Conservation (phyloP, 495 filamentous ascomycete species). For the Hyaloscypha finlandica region DNA sequence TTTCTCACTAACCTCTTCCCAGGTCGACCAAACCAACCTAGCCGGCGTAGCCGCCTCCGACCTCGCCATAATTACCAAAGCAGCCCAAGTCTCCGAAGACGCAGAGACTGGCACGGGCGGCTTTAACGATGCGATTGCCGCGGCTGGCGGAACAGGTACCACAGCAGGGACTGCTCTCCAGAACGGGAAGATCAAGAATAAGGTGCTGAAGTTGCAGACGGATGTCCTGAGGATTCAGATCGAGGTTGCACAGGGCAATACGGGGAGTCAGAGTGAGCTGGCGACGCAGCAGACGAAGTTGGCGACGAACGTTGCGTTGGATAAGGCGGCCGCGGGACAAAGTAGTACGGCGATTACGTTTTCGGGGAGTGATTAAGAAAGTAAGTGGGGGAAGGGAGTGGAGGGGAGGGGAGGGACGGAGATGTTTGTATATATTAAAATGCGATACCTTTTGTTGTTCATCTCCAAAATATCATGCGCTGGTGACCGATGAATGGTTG, state of each 20-base stretch:
- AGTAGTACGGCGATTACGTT: conserved; percentile 12
- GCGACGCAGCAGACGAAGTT: conserved; percentile 43
- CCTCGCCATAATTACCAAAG: conserved; percentile 42
- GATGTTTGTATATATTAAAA: not conserved
- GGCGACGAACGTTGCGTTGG: conserved; percentile 41
- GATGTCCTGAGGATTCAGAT: conserved; percentile 26
- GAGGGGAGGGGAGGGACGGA: not conserved
- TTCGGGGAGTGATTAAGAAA: conserved; percentile 5
- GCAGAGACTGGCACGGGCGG: conserved; percentile 36
- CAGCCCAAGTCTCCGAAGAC: conserved; percentile 40
- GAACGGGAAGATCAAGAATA: conserved; percentile 56
- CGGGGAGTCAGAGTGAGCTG: conserved; percentile 25
- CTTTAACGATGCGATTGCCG: conserved; percentile 29
- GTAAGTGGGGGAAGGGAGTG: not conserved
- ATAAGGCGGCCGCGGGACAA: conserved; percentile 16
- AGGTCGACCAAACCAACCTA: conserved; percentile 42
- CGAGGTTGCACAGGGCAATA: conserved; percentile 25
- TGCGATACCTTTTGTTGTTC: not conserved
- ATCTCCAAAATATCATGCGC: not conserved
- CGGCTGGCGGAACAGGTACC: conserved; percentile 33
- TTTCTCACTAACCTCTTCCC: conserved; percentile 8
- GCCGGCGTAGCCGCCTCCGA: conserved; percentile 39
- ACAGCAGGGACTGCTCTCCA: conserved; percentile 32
- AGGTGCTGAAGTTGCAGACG: conserved; percentile 50
- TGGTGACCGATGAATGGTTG: too few species aligned